Base-by-base conservation (phyloP, 768 basidiomycete genomes). In the Termitomyces sp. region DNA sequence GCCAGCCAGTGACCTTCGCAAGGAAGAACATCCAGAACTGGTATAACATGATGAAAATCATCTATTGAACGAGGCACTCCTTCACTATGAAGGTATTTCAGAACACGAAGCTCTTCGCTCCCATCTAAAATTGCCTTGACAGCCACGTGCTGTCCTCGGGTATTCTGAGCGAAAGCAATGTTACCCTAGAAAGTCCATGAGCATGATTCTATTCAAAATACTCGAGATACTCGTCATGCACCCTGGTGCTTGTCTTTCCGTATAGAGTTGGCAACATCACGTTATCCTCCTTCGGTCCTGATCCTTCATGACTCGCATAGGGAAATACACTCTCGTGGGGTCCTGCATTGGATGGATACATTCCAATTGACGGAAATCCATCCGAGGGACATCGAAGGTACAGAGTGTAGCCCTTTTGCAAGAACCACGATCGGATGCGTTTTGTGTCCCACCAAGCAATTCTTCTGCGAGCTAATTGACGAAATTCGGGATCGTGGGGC, bases 1-100 rank as follows among this genome's bases (percentile, higher is more conserved):
- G 27, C 27, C 27, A 27, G 27, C 27, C 27, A 27, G 27, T 27
- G 27, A 27, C 27, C 27, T 27, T 27, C 27, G 27, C 27, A 27
- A 27, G 27, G 27, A 27, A 27, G 27, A 27, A 27, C 27, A 27
- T 27, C 27, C 27, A 27, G 27, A 27, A 27, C 27, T 27, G 73
- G 73, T 12, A 74, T 48, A 4, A 68, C 33, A 33, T 61, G 42
- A 12, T 57, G 57, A 24, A 54, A 58, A 9, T 55, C 57, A 13
- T 54, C 31, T 12, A n/a, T 34, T 3, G 46, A 55, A 16, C 3
- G 8, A 27, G 27, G 27, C 27, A 27, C 27, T 27, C 27, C 27
- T 27, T 27, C 27, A 27, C 27, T 27, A 27, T 57, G 34, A 34
- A 62, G 58, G 30, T 20, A 46, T 34, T 39, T 31, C 11, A 57